Evolutionary conservation across 208 protist genomes (phyloP), one percentile per base, ranked within the genome.

Genomic region (Wallacemonas sp.): DNA sequence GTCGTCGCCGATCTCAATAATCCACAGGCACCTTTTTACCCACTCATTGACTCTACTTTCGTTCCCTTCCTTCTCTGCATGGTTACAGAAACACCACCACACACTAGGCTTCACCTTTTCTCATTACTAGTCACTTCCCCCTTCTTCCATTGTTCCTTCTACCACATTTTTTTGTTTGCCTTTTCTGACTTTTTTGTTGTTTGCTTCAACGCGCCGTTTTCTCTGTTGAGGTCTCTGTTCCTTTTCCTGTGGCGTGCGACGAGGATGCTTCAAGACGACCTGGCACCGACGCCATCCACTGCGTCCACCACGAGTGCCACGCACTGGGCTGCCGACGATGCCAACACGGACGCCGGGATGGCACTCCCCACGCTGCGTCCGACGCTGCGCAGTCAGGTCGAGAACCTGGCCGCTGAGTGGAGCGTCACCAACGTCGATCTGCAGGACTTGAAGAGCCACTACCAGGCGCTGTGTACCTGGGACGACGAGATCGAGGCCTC

Each of bases 41-140:
- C n/a, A n/a, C n/a, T n/a, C n/a, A n/a, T n/a, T n/a, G n/a, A 41
- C 36, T 33, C 23, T 44, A 21, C 39, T 16, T 33, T 38, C 33
- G 6, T 46, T 73, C 55, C 49, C 46, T 74, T 39, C 43, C 39
- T 26, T 52, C 47, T 61, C 29, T 46, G 12, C 19, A n/a, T 5
- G n/a, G 5, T 52, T 43, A 61, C 16, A 48, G 12, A 30, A n/a
- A n/a, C n/a, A n/a, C n/a, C n/a, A n/a, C n/a, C n/a, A n/a, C n/a
- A n/a, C n/a, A n/a, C n/a, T 54, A 8, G 46, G n/a, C 19, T 21
- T 34, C 12, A 9, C 34, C 1, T 27, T 56, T 27, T 5, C 19
- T 6, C 19, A 23, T 49, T 6, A 6, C 6, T 14, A 26, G 5
- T 49, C 44, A 49, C 6, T 14, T 5, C 6, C 11, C n/a, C 39